Evolutionary conservation across 345 rosid genomes (phyloP), one percentile per base, ranked within the genome.

Genomic region (Microthlaspi erraticum): DNA sequence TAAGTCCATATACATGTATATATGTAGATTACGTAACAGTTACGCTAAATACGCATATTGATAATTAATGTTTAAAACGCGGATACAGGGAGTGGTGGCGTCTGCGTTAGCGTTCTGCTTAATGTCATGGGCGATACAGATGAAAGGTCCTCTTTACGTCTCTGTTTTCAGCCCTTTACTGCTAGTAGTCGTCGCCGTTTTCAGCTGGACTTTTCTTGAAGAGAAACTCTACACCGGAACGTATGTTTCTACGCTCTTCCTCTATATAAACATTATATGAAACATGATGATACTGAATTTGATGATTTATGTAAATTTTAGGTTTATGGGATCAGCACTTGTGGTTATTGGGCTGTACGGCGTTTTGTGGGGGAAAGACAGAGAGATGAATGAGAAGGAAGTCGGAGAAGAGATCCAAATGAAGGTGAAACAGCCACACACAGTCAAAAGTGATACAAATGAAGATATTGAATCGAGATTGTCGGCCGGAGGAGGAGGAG

Each of bases 281-380:
- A 46, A 53, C n/a, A 11, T 7, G 38, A 16, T 34, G 39, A 57
- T 29, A 45, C 32, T 34, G 11, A 50, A 16, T 11, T 63, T 1
- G 11, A 52, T 53, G 19, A 53, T 23, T 3, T 38, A 8, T 48
- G 20, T 70, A 14, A 17, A 10, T 55, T 23, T 23, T 33, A 93
- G 98, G 53, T 79, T 75, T 58, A 38, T 88, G 60, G 97, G 99
- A 41, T 88, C 97, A 1, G 49, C 81, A 14, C 71, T 93, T 78
- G 91, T 93, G 7, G 79, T 93, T 31, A 77, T 53, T 5, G 99
- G 99, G 6, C 83, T 89, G 2, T 91, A 89, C 32, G 82, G 81
- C 0, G 99, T 94, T 37, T 81, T 94, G 6, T 94, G 97, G 97
- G 99, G 97, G 12, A 94, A 91, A 71, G 87, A 85, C 42, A 83